phyloP scores from a whole-genome alignment of 768 basidiomycete species.

The button mushroom (Agaricus bisporus) region DNA sequence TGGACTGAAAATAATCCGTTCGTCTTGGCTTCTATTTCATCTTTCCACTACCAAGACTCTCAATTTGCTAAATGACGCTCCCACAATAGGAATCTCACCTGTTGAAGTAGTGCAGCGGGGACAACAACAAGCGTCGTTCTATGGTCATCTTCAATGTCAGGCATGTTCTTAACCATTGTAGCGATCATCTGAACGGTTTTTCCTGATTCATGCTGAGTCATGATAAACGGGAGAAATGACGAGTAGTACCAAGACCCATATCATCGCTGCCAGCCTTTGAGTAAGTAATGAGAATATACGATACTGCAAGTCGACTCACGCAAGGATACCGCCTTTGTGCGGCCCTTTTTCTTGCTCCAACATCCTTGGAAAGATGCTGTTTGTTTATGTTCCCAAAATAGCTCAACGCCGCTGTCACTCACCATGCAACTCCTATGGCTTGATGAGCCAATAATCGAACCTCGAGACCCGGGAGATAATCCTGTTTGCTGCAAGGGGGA shows the following conservation, averaged over 20 bases:
- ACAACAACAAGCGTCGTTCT: constrained; percentile 70
- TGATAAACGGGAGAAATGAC: neutral
- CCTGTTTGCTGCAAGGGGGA: constrained; percentile 33
- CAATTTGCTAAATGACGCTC: neutral
- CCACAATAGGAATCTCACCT: constrained; percentile 31
- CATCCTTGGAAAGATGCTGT: constrained; percentile 43
- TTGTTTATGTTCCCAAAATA: neutral
- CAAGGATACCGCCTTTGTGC: constrained; percentile 60
- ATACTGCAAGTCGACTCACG: constrained; percentile 26
- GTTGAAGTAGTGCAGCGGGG: constrained; percentile 67
- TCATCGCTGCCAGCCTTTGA: constrained; percentile 43
- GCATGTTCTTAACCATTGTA: constrained; percentile 63
- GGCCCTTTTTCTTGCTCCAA: constrained; percentile 47
- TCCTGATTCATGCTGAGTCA: constrained; percentile 23
- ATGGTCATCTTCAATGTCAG: constrained; percentile 34
- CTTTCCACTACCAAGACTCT: constrained; percentile 49
- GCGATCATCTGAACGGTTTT: constrained; percentile 82
- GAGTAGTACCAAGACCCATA: constrained; percentile 52
- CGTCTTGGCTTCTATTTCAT: constrained; percentile 65
- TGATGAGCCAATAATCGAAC: constrained; percentile 71
- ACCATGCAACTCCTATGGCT: constrained; percentile 73
- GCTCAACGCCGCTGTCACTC: constrained; percentile 7
- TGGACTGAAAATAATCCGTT: constrained; percentile 56
- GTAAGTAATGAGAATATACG: neutral
- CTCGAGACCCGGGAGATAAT: constrained; percentile 62